Percentiles rank a stretch among this genome's conserved stretches.
Evolutionary conservation across 2,329 filamentous ascomycete genomes (phyloP).

Genomic region (Verticillium longisporum): DNA sequence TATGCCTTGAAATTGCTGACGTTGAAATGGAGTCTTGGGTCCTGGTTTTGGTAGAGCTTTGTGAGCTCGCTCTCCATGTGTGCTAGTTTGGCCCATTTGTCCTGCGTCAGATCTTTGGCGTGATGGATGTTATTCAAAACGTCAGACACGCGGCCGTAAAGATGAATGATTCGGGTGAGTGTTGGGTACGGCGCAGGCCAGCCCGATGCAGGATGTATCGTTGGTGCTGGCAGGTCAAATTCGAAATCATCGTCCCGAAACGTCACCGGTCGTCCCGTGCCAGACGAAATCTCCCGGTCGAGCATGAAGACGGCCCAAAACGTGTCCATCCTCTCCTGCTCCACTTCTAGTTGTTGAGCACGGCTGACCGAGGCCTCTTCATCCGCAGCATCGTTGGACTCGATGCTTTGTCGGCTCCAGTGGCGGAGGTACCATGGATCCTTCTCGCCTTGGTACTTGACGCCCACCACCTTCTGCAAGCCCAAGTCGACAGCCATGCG

Average conservation of each 20-base stretch:
- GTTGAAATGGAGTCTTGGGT: constrained; percentile 72
- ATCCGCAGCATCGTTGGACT: constrained; percentile 28
- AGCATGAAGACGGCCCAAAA: constrained; percentile 89
- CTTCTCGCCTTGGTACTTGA: constrained; percentile 52
- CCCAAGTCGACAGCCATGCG: constrained; percentile 76
- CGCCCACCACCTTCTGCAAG: constrained; percentile 72
- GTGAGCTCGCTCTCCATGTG: constrained; percentile 80
- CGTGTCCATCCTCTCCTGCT: constrained; percentile 77
- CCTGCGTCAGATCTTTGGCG: constrained; percentile 65
- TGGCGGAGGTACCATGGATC: constrained; percentile 42
- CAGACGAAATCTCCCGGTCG: constrained; percentile 80
- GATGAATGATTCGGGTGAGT: constrained; percentile 75
- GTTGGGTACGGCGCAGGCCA: constrained; percentile 77
- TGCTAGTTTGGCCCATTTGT: constrained; percentile 64
- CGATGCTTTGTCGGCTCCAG: constrained; percentile 28
- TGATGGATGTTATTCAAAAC: constrained; percentile 75
- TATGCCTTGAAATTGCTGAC: constrained; percentile 82
- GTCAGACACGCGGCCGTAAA: constrained; percentile 80
- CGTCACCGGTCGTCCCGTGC: constrained; percentile 77
- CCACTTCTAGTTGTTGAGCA: constrained; percentile 56
- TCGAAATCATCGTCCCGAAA: constrained; percentile 82
- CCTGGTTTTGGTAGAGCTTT: constrained; percentile 63
- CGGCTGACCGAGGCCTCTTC: constrained; percentile 32
- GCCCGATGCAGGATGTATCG: constrained; percentile 47
- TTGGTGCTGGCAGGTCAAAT: constrained; percentile 55